Base-by-base conservation (phyloP, 1,284 basidiomycete genomes). In the Pseudozyma thailandica region DNA sequence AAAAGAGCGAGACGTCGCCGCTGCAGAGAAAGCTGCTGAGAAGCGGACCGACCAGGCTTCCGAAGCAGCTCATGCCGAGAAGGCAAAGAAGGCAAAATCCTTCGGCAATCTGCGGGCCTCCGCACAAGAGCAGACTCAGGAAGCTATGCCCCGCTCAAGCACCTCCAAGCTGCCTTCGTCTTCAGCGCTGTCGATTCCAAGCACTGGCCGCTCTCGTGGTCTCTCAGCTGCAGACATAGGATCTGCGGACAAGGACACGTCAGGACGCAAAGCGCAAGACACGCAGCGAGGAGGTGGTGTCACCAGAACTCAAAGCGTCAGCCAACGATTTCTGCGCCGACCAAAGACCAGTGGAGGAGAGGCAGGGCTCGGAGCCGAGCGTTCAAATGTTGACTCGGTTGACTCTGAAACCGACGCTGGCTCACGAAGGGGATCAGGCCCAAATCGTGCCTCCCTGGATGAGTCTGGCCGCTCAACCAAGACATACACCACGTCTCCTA, bases 71-170 rank as follows among this genome's bases (percentile, higher is more conserved):
- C 31, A 46, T 16, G 16, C 53, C 8, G 66, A 71, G 10, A 71
- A 71, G 27, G 68, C 68, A 12, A 56, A 57, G 27, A 64, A 58
- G 44, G 57, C 59, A 45, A 64, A 57, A 35, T 71, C 68, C 6
- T 50, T 60, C 35, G 54, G 57, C 53, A 71, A 71, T 35, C 33
- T 71, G 18, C 56, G 61, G 15, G 46, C 50, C 13, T 30, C 53
- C 7, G 35, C 41, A 20, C 42, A 47, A 9, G 50, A 53, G 8
- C 27, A 18, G 30, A 50, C 21, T 23, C 27, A 31, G 18, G 68
- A 61, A 26, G 57, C 56, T 10, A 23, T 65, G 52, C 53, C 68
- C 25, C 68, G 68, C 18, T 51, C 57, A 16, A 64, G 57, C 46
- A 60, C 61, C 26, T 65, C 68, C 6, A 38, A 38, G 9, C 25